Percentiles rank a stretch among this genome's conserved stretches.
Evolutionary conservation across 2,329 filamentous ascomycete genomes (phyloP).

Genomic region (Cadophora malorum): DNA sequence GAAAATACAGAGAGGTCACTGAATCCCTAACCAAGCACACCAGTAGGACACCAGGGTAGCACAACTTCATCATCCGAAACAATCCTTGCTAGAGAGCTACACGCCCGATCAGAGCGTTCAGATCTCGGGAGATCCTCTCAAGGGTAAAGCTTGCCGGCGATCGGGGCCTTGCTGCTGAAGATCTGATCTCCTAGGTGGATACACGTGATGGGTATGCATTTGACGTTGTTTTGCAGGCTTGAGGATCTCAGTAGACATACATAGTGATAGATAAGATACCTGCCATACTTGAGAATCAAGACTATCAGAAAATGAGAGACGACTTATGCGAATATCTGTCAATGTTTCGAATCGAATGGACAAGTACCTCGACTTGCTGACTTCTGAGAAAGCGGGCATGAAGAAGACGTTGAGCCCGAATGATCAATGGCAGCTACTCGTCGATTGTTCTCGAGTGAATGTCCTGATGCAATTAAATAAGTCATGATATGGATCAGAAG

Average conservation of each 20-base stretch:
- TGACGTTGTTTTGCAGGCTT: neutral
- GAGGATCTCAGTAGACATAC: neutral
- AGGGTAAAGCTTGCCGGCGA: conserved; percentile 22
- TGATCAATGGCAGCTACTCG: no score
- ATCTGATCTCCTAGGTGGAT: neutral
- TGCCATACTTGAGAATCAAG: no score
- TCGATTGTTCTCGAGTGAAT: no score
- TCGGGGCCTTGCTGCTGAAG: conserved; percentile 17
- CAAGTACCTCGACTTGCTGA: no score
- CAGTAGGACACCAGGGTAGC: neutral
- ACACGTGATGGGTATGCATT: neutral
- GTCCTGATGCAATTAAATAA: no score
- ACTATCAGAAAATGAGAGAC: no score
- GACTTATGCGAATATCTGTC: no score
- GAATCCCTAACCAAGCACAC: neutral
- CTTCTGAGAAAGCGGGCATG: no score
- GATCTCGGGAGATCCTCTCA: conserved; percentile 26
- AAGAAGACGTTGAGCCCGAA: no score
- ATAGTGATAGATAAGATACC: no score
- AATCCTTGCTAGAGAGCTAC: neutral
- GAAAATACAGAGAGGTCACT: conserved; percentile 5
- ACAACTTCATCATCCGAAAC: conserved; percentile 16
- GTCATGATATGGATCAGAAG: no score
- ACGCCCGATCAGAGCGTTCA: conserved; percentile 10
- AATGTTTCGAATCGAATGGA: no score